Base-by-base conservation (phyloP, 768 basidiomycete species). In the Macrolepiota fuliginosa region DNA sequence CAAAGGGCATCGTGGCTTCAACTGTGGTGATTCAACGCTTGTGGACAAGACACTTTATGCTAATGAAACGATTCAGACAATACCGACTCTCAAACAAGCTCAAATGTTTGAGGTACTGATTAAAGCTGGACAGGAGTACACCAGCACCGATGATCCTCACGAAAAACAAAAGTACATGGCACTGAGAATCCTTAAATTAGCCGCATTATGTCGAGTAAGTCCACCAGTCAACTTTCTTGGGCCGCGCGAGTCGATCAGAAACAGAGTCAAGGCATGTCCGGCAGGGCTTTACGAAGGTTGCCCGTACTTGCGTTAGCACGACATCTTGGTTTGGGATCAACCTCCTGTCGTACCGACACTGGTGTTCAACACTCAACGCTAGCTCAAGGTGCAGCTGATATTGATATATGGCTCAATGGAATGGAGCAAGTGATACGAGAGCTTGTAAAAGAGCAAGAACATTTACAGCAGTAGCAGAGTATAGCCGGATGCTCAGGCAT, bases 221-320 rank as follows among this genome's bases (percentile, higher is more conserved):
- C 27, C n/a, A 29, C 9, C 52, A 46, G 54, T 42, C 32, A 45
- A 36, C n/a, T 45, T 57, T 15, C 39, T 57, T 45, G 50, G 11
- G 12, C 2, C 10, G 17, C 24, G 13, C 27, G 15, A 10, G 42
- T 40, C 22, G 22, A 59, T 1, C 17, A 39, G 29, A 35, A n/a
- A 15, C 58, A 91, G 90, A 72, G 72, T 17, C 87, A 94, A 71
- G 83, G 83, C n/a, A 86, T 98, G 81, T 97, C 96, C 15, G 97
- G 97, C 13, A 88, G 97, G 37, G 89, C 92, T 1, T 81, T 99
- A 12, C 86, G 97, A 12, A 87, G 95, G 6, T 80, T 99, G n/a
- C 97, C 97, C 2, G 94, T 98, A 50, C 84, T 98, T 19, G 93
- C 96, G 1, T 86, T 97, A 50, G 93, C 96, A 3, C 82, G 85